Evolutionary conservation across 192 early-diverging fungal species (phyloP).

Genomic region (Chytriomyces sp.): DNA sequence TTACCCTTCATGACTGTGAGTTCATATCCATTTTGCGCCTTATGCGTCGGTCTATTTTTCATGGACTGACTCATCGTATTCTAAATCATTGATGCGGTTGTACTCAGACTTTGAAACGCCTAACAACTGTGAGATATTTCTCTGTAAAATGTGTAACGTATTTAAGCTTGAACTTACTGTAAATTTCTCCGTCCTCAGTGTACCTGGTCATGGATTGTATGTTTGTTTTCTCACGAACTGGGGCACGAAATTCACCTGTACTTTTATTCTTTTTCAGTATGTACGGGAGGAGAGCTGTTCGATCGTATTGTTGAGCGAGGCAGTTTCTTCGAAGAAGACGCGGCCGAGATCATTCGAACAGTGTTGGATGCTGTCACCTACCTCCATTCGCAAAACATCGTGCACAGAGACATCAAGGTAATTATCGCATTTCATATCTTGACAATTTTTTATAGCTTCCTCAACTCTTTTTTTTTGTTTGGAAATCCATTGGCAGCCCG

Average conservation of each 20-base stretch:
- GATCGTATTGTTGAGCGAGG: constrained; percentile 73
- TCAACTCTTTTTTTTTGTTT: not conserved
- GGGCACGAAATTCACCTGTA: too few relatives aligned
- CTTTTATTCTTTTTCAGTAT: constrained; percentile 1
- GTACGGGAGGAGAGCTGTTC: constrained; percentile 83
- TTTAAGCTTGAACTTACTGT: too few relatives aligned
- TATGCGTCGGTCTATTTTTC: too few relatives aligned
- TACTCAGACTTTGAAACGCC: constrained; percentile 57
- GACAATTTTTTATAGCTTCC: not conserved
- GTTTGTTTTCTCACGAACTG: not conserved
- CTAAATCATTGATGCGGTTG: too few relatives aligned
- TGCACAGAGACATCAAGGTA: constrained; percentile 68
- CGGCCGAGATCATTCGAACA: constrained; percentile 72
- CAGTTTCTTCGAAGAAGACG: constrained; percentile 71
- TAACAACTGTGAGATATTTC: constrained; percentile 41
- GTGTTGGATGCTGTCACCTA: constrained; percentile 80
- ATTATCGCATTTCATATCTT: not conserved
- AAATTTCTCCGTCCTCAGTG: not conserved
- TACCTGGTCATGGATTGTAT: constrained; percentile 56
- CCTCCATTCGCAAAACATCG: constrained; percentile 84
- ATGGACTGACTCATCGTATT: too few relatives aligned
- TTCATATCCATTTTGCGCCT: not conserved
- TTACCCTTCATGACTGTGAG: constrained; percentile 82
- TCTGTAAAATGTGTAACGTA: too few relatives aligned
- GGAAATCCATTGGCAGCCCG: constrained; percentile 75